A percentile compares a stretch with the other conserved stretches of the same genome.
These are phyloP conservation scores for Nevesoporus exiguus DNA, from an alignment of 768 basidiomycete genomes.

Conservation along the genomic window DNA sequence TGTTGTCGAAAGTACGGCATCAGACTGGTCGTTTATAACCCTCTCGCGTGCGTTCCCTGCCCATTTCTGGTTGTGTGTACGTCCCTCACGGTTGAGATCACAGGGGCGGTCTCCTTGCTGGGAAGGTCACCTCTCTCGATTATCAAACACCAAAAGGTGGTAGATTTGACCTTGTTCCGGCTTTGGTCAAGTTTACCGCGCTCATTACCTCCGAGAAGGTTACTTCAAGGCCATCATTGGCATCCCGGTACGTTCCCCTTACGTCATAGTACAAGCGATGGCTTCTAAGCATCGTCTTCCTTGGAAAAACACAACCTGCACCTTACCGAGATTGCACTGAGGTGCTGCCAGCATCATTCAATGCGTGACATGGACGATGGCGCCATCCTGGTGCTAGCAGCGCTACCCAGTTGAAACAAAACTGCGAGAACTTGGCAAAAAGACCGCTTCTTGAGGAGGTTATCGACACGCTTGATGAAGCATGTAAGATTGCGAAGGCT, in stretches of 20 bases:
- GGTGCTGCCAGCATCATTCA: slow-evolving; percentile 63
- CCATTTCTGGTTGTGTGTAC: neutral
- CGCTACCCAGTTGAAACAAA: slow-evolving; percentile 42
- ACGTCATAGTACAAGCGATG: neutral
- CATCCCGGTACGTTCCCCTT: slow-evolving; percentile 35
- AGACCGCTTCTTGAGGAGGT: slow-evolving; percentile 54
- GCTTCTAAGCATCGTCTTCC: no score
- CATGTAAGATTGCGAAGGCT: slow-evolving; percentile 38
- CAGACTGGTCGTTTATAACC: slow-evolving; percentile 55
- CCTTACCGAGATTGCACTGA: slow-evolving; percentile 51
- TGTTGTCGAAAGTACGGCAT: slow-evolving; percentile 57
- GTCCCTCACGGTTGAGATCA: neutral
- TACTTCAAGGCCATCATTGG: slow-evolving; percentile 43
- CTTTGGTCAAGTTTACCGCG: slow-evolving; percentile 45
- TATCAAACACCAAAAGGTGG: slow-evolving; percentile 34
- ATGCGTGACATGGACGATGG: slow-evolving; percentile 41
- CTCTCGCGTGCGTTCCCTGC: slow-evolving; percentile 41
- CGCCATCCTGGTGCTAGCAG: slow-evolving; percentile 47
- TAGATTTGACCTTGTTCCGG: slow-evolving; percentile 39
- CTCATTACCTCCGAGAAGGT: slow-evolving; percentile 41
- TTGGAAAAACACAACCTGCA: slow-evolving; percentile 41
- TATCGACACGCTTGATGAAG: slow-evolving; percentile 48
- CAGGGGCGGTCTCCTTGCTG: slow-evolving; percentile 34
- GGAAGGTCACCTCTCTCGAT: slow-evolving; percentile 41
- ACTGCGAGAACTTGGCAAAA: slow-evolving; percentile 45